phyloP scores from a whole-genome alignment of 179 eudicot species.

The Pouteria campechiana region DNA sequence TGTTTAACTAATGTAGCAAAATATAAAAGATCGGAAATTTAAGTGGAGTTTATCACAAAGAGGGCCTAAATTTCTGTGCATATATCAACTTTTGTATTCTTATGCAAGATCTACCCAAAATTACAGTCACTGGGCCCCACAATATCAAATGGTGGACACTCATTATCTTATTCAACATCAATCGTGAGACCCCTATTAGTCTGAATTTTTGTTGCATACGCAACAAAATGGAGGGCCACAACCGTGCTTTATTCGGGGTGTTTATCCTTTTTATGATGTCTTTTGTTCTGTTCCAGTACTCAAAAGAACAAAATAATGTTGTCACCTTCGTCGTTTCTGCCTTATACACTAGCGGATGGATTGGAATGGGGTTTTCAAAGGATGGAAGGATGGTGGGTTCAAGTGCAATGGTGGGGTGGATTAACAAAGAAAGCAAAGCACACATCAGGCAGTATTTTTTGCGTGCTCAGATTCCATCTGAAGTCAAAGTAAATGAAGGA shows the following conservation, averaged over 20 bases:
- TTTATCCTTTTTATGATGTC: background rate
- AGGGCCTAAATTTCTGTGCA: too few species aligned
- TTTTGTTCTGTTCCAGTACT: slow-evolving; percentile 42
- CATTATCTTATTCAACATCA: too few species aligned
- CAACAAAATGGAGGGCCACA: too few species aligned
- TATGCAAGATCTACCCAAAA: too few species aligned
- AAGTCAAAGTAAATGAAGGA: slow-evolving; percentile 55
- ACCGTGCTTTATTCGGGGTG: background rate
- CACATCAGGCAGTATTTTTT: slow-evolving; percentile 57
- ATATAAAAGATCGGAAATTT: too few species aligned
- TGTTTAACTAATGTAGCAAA: too few species aligned
- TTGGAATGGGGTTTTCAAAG: slow-evolving; percentile 82
- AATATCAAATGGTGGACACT: too few species aligned
- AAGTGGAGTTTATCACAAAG: too few species aligned
- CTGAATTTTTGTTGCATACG: too few species aligned
- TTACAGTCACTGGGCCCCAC: too few species aligned
- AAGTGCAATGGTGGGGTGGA: slow-evolving; percentile 96
- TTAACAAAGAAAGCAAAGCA: slow-evolving; percentile 49
- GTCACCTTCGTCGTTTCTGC: slow-evolving; percentile 72
- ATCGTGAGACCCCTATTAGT: too few species aligned
- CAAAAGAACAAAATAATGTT: slow-evolving; percentile 55
- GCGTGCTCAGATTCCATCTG: slow-evolving; percentile 38
- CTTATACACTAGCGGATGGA: slow-evolving; percentile 86
- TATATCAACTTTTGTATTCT: too few species aligned
- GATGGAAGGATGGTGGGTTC: slow-evolving; percentile 82